Evolutionary conservation across 257 asterid genomes (phyloP).

Genomic region (Nicotiana obtusifolia): DNA sequence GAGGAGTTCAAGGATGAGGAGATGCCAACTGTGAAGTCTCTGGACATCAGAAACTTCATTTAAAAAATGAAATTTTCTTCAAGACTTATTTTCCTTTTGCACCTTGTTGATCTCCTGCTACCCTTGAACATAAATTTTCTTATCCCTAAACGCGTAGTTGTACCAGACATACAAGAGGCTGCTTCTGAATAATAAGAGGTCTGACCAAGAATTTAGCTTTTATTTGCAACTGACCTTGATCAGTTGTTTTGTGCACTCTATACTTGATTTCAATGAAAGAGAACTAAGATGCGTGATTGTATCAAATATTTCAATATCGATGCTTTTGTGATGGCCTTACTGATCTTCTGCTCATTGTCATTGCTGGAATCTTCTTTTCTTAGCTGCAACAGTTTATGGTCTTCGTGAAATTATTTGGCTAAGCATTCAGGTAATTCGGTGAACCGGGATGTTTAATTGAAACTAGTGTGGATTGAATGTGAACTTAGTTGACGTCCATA

Average conservation of each 20-base stretch:
- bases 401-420: background rate
- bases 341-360: background rate
- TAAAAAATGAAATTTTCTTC: constrained; percentile 22
- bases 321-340: constrained; percentile 5
- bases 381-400: background rate
- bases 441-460: background rate
- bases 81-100: constrained; percentile 8
- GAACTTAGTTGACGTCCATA: no score
- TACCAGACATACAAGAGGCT: constrained; percentile 7
- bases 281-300: background rate
- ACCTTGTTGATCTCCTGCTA: constrained; percentile 7
- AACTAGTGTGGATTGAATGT: background rate
- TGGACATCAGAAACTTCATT: constrained; percentile 81
- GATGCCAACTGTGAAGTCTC: constrained; percentile 66
- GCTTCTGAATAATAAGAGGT: constrained; percentile 1
- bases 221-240: background rate
- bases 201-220: constrained; percentile 7
- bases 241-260: constrained; percentile 8
- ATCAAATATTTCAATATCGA: background rate
- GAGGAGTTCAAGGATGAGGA: constrained; percentile 89
- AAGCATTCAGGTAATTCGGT: background rate
- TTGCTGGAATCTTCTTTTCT: background rate
- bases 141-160: background rate
- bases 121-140: background rate
- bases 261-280: background rate